Conservation (phyloP, 148 eudicot species). For the Polygonum aviculare region DNA sequence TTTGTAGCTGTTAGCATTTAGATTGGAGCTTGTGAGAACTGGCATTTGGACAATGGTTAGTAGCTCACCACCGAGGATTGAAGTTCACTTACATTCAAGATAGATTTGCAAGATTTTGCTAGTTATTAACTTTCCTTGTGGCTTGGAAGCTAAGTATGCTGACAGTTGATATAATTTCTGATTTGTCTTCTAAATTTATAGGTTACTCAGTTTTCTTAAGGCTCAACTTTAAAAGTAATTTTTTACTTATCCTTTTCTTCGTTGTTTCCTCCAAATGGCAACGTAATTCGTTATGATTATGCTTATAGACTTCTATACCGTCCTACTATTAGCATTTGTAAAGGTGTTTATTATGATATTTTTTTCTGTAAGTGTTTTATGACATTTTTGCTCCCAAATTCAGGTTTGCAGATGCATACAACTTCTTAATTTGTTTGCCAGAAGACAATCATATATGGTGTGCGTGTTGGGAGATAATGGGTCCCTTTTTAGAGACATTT, state of each 20-base stretch:
- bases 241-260: neutral
- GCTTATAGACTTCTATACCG: neutral
- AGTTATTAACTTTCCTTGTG: neutral
- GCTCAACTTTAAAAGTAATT: neutral
- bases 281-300: neutral
- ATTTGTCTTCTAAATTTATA: neutral
- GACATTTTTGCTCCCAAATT: neutral
- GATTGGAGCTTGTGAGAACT: neutral
- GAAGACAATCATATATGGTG: slow-evolving; percentile 76
- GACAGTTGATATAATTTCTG: neutral
- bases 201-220: neutral
- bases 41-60: neutral
- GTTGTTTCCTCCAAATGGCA: neutral
- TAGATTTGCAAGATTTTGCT: too few relatives aligned
- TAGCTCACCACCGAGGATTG: neutral
- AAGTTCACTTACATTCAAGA: neutral
- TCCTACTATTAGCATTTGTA: neutral
- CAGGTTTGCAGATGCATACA: slow-evolving; percentile 95
- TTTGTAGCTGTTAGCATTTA: neutral
- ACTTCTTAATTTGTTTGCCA: slow-evolving; percentile 52
- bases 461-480: slow-evolving; percentile 71
- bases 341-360: neutral
- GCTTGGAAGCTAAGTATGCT: neutral
- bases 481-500: slow-evolving; percentile 87
- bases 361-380: slow-evolving; percentile 7